Evolutionary conservation across 305 asterid species (phyloP), one percentile per base, ranked within the genome.

Genomic region (Caryopteris hybrid): DNA sequence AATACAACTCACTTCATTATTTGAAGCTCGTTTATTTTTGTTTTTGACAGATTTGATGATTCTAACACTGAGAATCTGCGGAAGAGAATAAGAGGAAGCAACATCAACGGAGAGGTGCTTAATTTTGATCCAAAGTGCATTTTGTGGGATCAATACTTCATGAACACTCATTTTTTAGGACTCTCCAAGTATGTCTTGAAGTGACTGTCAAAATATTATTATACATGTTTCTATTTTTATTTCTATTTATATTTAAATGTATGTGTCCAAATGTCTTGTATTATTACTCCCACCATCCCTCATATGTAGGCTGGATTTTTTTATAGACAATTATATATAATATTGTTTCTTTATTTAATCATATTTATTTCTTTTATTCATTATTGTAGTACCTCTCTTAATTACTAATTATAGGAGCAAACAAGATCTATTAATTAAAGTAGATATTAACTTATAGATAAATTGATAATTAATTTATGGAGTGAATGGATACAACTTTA

Each of bases 61-160:
- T 14, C 9, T 12, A 85, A 76, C 42, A 71, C 86, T 1, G 84
- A 76, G 62, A 76, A 66, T 27, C 38, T 85, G 61, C 74, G 85
- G 33, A 74, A 10, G 68, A 14, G 56, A 39, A 39, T 78, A 18
- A 75, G 68, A 50, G 78, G 42, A 55, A 52, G 65, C 38, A 73
- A 50, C 29, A 22, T 18, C 36, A 55, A 42, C 0, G 8, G 18
- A 60, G 72, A 69, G 0, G 42, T 27, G 52, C 63, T 85, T 63
- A 78, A 74, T 46, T 85, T 85, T 69, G 90, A 85, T 63, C 86
- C 88, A 22, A 74, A 31, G 29, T 59, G 76, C 76, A 79, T 85
- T 16, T 39, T 60, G 31, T 82, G 90, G 90, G 86, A 80, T 11
- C 81, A 78, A 3, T 85, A 82, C 52, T 72, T 85, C 61, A 11